Evolutionary conservation across 2,329 filamentous ascomycete genomes (phyloP), one percentile per base, ranked within the genome.

Genomic region (Aspergillus sp.): DNA sequence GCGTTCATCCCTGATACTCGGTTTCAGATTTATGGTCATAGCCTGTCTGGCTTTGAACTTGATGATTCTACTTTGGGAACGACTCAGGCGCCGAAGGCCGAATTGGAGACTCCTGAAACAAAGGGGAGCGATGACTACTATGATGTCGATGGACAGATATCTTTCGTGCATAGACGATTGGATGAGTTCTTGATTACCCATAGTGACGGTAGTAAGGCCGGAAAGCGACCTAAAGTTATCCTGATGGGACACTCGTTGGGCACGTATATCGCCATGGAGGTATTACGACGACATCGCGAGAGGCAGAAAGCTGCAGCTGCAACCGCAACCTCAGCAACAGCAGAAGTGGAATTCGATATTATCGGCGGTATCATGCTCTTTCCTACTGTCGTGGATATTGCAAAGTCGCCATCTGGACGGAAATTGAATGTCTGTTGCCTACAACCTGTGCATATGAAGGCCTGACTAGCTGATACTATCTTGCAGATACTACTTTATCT

Each of bases 211-310:
- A 42, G 41, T 35, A 4, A 33, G 0, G 3, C 43, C 5, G 34
- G 35, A 10, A 32, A 29, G 42, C 47, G 41, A 40, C 54, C 63
- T 4, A 67, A 68, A 43, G 77, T 88, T 12, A 73, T 88, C 5
- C 67, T 90, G 10, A 77, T 85, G 43, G 86, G 85, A 3, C 86
- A 90, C 64, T 88, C 84, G 0, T 82, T 90, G 1, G 86, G 86
- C 27, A 72, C 80, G 7, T 90, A 86, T 61, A 83, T 90, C 19
- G 70, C 77, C 2, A 77, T 88, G 52, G 84, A 89, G 61, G 67
- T 86, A 29, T 77, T 86, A 42, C 72, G 81, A 50, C 72, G 79
- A 7, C 75, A 81, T 51, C 67, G 73, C 33, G 69, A 69, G 34
- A 54, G 67, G 12, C 41, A 43, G 45, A 19, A n/a, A 33, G 5